Conservation (phyloP, 1,284 basidiomycete species). For the Sutorius eximius region DNA sequence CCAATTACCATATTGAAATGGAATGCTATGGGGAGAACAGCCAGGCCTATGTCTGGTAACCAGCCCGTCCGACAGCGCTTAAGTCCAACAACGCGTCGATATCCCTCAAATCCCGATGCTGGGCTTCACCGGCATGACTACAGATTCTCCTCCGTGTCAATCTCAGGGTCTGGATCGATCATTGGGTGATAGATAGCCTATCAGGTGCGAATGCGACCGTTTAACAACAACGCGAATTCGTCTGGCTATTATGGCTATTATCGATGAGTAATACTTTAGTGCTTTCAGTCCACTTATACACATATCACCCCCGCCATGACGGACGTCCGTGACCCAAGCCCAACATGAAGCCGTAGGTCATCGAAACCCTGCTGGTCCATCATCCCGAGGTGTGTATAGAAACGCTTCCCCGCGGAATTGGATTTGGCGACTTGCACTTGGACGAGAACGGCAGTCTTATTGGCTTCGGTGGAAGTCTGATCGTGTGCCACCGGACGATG, state of each 20-base stretch:
- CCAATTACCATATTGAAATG: not conserved
- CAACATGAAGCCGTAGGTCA: constrained; percentile 11
- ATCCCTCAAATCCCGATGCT: too few species aligned
- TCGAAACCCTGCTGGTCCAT: constrained; percentile 17
- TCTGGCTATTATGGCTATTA: not conserved
- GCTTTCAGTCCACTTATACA: constrained; percentile 12
- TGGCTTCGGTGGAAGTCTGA: not conserved
- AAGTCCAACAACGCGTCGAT: too few species aligned
- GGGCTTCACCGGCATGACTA: not conserved
- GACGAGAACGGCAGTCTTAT: constrained; percentile 22
- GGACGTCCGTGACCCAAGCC: constrained; percentile 17
- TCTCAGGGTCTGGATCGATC: too few species aligned
- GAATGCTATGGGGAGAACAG: not conserved
- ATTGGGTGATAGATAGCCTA: not conserved
- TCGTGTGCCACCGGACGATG: not conserved
- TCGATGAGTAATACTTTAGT: not conserved
- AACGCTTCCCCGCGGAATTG: constrained; percentile 26
- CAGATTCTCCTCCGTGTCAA: not conserved
- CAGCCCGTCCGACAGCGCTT: too few species aligned
- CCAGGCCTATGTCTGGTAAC: too few species aligned
- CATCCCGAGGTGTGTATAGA: constrained; percentile 33
- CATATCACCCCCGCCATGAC: constrained; percentile 30
- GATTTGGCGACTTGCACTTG: constrained; percentile 29
- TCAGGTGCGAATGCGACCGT: not conserved
- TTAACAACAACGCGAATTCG: not conserved